phyloP scores from a whole-genome alignment of 2,329 filamentous ascomycete species.

The Aureobasidium sp. region DNA sequence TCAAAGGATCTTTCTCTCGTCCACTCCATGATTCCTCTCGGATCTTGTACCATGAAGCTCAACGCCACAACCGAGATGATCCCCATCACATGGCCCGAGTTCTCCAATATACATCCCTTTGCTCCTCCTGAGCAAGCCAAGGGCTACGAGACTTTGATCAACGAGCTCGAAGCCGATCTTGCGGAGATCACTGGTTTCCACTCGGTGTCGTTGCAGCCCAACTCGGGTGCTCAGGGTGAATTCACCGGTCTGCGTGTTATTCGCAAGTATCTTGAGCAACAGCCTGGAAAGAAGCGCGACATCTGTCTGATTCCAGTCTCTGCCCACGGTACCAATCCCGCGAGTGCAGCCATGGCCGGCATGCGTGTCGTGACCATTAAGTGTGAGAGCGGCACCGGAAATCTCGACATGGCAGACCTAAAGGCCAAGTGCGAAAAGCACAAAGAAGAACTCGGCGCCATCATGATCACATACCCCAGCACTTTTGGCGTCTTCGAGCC shows the following conservation, averaged over 20 bases:
- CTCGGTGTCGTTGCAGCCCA: conserved; percentile 83
- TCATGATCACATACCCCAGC: conserved; percentile 96
- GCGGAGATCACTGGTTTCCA: conserved; percentile 83
- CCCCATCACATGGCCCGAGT: conserved; percentile 68
- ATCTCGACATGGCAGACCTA: conserved; percentile 80
- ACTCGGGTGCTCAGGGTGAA: conserved; percentile 92
- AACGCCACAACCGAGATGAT: conserved; percentile 93
- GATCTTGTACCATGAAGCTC: conserved; percentile 97
- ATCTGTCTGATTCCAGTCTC: conserved; percentile 93
- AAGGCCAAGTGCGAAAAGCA: conserved; percentile 85
- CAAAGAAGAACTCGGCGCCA: conserved; percentile 75
- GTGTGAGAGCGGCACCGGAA: conserved; percentile 79
- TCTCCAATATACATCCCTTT: conserved; percentile 77
- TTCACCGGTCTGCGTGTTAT: conserved; percentile 87
- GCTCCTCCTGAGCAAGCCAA: conserved; percentile 55
- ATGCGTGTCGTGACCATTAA: conserved; percentile 92
- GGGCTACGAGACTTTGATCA: conserved; percentile 65
- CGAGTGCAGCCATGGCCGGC: conserved; percentile 89
- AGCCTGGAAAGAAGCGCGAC: conserved; percentile 64
- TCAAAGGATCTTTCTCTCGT: conserved; percentile 91
- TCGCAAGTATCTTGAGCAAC: conserved; percentile 70
- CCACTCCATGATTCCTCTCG: conserved; percentile 95
- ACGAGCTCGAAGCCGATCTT: conserved; percentile 67
- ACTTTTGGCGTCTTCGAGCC: conserved; percentile 96
- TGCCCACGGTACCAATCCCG: conserved; percentile 92